These are phyloP conservation scores for Coprinopsis sp. DNA, from an alignment of 768 basidiomycete genomes.

Conservation along the genomic window DNA sequence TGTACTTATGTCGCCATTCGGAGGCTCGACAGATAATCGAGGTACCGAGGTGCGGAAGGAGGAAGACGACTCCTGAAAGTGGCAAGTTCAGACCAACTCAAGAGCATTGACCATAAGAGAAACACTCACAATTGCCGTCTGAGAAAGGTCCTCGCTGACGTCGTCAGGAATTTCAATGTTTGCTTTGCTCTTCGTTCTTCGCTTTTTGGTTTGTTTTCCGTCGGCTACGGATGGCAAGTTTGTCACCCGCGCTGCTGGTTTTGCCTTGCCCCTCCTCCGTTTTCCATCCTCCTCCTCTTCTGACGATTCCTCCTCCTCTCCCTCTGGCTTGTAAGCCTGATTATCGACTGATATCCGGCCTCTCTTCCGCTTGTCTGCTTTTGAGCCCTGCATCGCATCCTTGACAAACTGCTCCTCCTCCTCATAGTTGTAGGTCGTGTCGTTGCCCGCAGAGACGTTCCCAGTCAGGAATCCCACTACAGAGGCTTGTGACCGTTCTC, in stretches of 20 bases:
- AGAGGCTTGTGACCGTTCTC: too few relatives aligned
- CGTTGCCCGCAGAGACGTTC: slow-evolving; percentile 31
- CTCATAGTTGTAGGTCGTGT: slow-evolving; percentile 71
- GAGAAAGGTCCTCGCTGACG: slow-evolving; percentile 41
- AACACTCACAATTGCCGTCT: slow-evolving; percentile 31
- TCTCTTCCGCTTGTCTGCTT: slow-evolving; percentile 37
- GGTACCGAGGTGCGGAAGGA: slow-evolving; percentile 36
- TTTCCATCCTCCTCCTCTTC: slow-evolving; percentile 54
- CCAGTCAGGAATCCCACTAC: too few relatives aligned
- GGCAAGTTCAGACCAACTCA: slow-evolving; percentile 6
- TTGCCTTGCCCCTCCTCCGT: slow-evolving; percentile 53
- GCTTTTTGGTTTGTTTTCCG: slow-evolving; percentile 60
- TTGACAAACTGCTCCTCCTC: slow-evolving; percentile 52
- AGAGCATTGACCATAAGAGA: background rate
- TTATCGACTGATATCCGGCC: slow-evolving; percentile 72
- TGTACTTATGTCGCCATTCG: slow-evolving; percentile 20
- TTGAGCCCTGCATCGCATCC: slow-evolving; percentile 36
- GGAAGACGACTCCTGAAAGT: slow-evolving; percentile 25
- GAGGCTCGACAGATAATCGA: slow-evolving; percentile 40
- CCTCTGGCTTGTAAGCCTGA: slow-evolving; percentile 75
- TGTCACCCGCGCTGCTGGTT: slow-evolving; percentile 51
- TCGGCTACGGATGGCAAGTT: slow-evolving; percentile 64
- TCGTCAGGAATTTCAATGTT: slow-evolving; percentile 42
- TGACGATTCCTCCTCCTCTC: slow-evolving; percentile 59
- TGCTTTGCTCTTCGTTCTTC: slow-evolving; percentile 40